Conservation (phyloP, 352 stramenopile species). For the Peronosclerospora sorghi region DNA sequence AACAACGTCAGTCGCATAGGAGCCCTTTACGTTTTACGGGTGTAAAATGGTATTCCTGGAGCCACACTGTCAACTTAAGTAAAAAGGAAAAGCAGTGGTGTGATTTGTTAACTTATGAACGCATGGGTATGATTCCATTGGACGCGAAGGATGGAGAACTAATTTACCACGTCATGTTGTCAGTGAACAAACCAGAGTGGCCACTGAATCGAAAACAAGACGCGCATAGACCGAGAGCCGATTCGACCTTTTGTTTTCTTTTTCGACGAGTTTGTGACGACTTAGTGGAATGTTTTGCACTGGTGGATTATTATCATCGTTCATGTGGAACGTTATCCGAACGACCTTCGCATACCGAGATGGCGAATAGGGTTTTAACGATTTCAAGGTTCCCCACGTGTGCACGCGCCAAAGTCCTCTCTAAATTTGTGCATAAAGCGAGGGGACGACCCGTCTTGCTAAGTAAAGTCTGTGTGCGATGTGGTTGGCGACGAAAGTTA, state of each 20-base stretch:
- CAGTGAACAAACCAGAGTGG: conserved; percentile 34
- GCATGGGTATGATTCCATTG: conserved; percentile 34
- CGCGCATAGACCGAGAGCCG: conserved; percentile 17
- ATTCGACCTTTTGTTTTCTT: conserved; percentile 39
- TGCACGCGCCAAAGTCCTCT: conserved; percentile 31
- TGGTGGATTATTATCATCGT: conserved; percentile 42
- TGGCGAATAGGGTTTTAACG: conserved; percentile 33
- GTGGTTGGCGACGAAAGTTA: conserved; percentile 17
- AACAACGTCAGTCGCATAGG: conserved; percentile 15
- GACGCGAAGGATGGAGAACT: conserved; percentile 26
- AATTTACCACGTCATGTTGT: conserved; percentile 40
- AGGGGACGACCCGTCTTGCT: conserved; percentile 20
- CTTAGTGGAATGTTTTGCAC: conserved; percentile 40
- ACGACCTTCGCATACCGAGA: conserved; percentile 20
- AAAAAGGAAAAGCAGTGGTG: conserved; percentile 12
- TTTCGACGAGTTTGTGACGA: conserved; percentile 41
- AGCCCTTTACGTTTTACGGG: conserved; percentile 47
- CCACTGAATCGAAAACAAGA: conserved; percentile 15
- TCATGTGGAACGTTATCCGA: conserved; percentile 11
- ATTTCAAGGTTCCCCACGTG: conserved; percentile 21
- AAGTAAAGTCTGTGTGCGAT: conserved; percentile 38
- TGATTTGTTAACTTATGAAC: conserved; percentile 50
- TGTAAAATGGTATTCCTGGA: conserved; percentile 45
- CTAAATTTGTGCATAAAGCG: conserved; percentile 25
- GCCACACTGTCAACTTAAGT: conserved; percentile 5